Evolutionary conservation across 768 basidiomycete genomes (phyloP), one percentile per base, ranked within the genome.

Genomic region (Amanita fuliginea): DNA sequence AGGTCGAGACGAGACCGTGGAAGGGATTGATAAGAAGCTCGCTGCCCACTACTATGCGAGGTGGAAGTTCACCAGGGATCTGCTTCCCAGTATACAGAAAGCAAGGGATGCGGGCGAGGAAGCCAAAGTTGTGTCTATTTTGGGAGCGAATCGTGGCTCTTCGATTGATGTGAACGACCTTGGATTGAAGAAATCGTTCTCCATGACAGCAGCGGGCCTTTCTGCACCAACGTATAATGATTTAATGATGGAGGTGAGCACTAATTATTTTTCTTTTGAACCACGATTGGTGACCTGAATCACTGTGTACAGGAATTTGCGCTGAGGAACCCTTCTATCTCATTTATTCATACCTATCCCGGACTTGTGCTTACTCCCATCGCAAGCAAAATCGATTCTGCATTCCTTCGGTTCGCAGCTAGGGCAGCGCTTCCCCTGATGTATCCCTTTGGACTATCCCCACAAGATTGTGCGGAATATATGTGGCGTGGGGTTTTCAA

Each of bases 191-290:
- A 73, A 74, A 59, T 60, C 47, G n/a, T 79, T 65, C 57, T 64
- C 61, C 1, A 28, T 67, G 0, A 9, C 51, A 5, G 66, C 61
- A 2, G 71, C 71, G 0, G 68, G 62, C 1, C 22, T 58, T 30
- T 53, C 62, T 1, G 63, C 66, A 0, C 61, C 67, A 14, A 73
- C 75, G 0, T 78, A 78, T 53, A 78, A 69, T 51, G 77, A 79
- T 57, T 55, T 75, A n/a, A 74, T 75, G 72, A 53, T 77, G 41
- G 67, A 76, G 69, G 77, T 74, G 42, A 3, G 62, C 57, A 34
- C 52, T 30, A 39, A 8, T 9, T 28, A 8, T 28, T 9, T 28
- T 28, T 28, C 9, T 28, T 37, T n/a, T 33, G 22, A 19, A 14
- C 19, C 9, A 36, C 9, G 21, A 16, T n/a, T 3, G 28, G 8